Conservation (phyloP, 306 rosid species). For the Biancaea sappan region DNA sequence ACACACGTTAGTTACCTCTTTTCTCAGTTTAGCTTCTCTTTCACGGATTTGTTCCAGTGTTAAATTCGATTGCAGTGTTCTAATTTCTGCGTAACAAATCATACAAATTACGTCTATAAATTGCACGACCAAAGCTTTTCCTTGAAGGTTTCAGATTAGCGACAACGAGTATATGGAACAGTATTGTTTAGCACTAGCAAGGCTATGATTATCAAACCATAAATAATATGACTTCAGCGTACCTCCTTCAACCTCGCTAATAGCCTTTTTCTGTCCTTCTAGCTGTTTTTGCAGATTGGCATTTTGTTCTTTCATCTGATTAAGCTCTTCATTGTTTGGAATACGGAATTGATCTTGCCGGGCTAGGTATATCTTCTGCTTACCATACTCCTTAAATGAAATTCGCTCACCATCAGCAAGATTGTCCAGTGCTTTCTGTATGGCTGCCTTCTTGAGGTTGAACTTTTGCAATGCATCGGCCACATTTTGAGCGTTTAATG, state of each 20-base stretch:
- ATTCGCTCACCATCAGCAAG: conserved; percentile 72
- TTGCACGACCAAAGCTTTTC: conserved; percentile 12
- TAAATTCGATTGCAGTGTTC: conserved; percentile 70
- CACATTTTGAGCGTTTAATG: conserved; percentile 79
- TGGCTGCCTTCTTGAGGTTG: conserved; percentile 78
- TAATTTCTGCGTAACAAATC: conserved; percentile 62
- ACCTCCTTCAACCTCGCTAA: conserved; percentile 78
- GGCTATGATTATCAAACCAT: not conserved
- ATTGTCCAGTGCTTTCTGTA: conserved; percentile 80
- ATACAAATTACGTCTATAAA: conserved; percentile 17
- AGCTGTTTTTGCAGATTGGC: conserved; percentile 62
- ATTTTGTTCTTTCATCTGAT: conserved; percentile 80
- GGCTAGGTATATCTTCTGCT: conserved; percentile 92
- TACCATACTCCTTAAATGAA: conserved; percentile 94
- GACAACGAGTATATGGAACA: not conserved
- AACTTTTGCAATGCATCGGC: conserved; percentile 90
- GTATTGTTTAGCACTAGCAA: not conserved
- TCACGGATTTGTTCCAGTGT: conserved; percentile 78
- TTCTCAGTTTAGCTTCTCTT: conserved; percentile 62
- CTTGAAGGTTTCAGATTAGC: conserved; percentile 1
- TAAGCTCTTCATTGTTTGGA: conserved; percentile 78
- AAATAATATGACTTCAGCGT: conserved; percentile 5
- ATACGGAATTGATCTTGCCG: conserved; percentile 83
- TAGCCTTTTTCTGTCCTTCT: conserved; percentile 54
- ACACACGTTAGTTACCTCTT: conserved; percentile 60